Conservation (phyloP, 805 yeast genomes). For the Barnettozyma siamensis region DNA sequence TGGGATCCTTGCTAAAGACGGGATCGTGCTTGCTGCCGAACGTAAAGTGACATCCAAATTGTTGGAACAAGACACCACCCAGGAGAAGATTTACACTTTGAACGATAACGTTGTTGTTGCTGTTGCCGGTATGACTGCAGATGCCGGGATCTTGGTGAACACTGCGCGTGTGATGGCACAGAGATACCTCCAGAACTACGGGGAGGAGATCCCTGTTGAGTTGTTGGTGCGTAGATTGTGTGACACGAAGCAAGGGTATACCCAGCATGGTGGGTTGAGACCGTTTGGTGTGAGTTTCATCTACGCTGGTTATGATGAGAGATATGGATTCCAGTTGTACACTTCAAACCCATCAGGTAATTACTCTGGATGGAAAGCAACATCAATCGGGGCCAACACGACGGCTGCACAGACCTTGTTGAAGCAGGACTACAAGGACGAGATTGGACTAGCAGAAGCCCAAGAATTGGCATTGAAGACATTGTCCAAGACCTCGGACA, state of each 20-base stretch:
- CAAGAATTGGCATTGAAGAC: slow-evolving; percentile 86
- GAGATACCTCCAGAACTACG: slow-evolving; percentile 75
- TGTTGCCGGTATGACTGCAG: slow-evolving; percentile 98
- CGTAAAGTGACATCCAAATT: slow-evolving; percentile 89
- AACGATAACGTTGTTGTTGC: slow-evolving; percentile 77
- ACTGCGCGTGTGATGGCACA: slow-evolving; percentile 85
- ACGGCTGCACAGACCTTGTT: slow-evolving; percentile 93
- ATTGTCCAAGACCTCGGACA: slow-evolving; percentile 89
- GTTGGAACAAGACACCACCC: slow-evolving; percentile 87
- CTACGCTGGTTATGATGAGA: slow-evolving; percentile 92
- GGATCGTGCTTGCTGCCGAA: slow-evolving; percentile 95
- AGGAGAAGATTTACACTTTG: slow-evolving; percentile 85
- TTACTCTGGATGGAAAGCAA: slow-evolving; percentile 98
- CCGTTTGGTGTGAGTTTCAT: slow-evolving; percentile 97
- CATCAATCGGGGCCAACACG: slow-evolving; percentile 93
- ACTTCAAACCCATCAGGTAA: slow-evolving; percentile 97
- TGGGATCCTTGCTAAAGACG: slow-evolving; percentile 80
- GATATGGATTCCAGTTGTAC: slow-evolving; percentile 84
- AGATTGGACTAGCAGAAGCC: slow-evolving; percentile 66
- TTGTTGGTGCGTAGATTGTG: slow-evolving; percentile 81
- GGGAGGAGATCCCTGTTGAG: slow-evolving; percentile 93
- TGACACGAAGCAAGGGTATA: slow-evolving; percentile 94
- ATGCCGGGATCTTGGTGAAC: slow-evolving; percentile 86
- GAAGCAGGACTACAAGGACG: slow-evolving; percentile 92
- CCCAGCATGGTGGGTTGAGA: slow-evolving; percentile 97